Evolutionary conservation across 2,329 filamentous ascomycete species (phyloP), one percentile per base, ranked within the genome.

Genomic region (Penicillium glabrum): DNA sequence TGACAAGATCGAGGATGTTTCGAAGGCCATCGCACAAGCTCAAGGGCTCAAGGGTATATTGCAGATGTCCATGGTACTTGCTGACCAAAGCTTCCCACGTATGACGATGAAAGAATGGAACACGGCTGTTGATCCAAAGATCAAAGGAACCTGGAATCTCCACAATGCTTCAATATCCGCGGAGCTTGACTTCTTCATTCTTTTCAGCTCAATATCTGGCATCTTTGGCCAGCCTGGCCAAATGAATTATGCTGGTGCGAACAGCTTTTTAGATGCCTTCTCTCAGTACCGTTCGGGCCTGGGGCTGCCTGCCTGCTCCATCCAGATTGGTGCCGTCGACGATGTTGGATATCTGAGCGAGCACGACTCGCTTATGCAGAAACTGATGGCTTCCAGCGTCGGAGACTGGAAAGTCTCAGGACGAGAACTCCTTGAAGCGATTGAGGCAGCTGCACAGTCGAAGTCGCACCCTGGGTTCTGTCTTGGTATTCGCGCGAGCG

Each of bases 111-210:
- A 65, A 1, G 64, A 76, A 21, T 77, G 67, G 59, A 61, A 57
- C 2, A 63, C 57, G 0, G 67, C 68, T 0, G 53, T 74, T 3
- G 57, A 60, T n/a, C 68, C 73, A 1, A 79, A 78, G 56, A 61
- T 70, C 1, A 8, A 53, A 2, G 61, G 61, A 23, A 59, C 57
- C 58, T 68, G 65, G 67, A 73, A 69, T 35, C 62, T 71, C 4
- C 70, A 75, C 46, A 13, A 52, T 1, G 55, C 55, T 5, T 39
- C n/a, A 19, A 9, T 19, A 1, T 52, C 68, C 1, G 50, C 63
- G 3, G 26, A 63, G 1, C 65, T 80, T 2, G 77, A 79, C 54
- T 80, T 80, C 63, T 79, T 79, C 61, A 56, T 79, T 14, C 61
- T 76, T n/a, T 61, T 78, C 13, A 74, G 71, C 1, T 79, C 76